Evolutionary conservation across 768 basidiomycete genomes (phyloP).

Genomic region (Daedaleopsis sinensis): DNA sequence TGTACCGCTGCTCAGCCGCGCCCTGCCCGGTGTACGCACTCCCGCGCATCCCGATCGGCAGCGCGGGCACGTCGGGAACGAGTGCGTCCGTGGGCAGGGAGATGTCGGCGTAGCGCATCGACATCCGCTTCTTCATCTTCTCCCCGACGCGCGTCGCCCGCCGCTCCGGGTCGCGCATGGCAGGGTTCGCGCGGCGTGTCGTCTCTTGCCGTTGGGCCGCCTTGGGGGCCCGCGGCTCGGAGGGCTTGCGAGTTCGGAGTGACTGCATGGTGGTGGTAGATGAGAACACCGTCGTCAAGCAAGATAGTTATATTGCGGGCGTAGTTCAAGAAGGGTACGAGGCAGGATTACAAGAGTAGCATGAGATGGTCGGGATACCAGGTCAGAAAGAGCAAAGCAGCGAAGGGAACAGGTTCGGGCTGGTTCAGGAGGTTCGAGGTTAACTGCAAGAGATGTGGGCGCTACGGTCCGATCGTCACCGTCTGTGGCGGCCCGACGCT

Average conservation of each 20-base stretch:
- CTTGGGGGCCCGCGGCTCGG: constrained; percentile 21
- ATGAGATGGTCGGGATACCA: too few relatives aligned
- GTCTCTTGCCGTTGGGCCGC: constrained; percentile 15
- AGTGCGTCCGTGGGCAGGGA: constrained; percentile 64
- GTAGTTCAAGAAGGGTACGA: too few relatives aligned
- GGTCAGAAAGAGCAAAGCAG: too few relatives aligned
- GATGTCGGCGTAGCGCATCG: constrained; percentile 89
- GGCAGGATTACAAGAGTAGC: too few relatives aligned
- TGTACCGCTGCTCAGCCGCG: constrained; percentile 28
- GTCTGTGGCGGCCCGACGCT: too few relatives aligned
- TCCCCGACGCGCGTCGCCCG: constrained; percentile 64
- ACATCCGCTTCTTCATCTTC: constrained; percentile 96
- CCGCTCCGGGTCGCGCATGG: constrained; percentile 29
- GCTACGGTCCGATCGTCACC: too few relatives aligned
- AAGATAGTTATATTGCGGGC: not conserved
- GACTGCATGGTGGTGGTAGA: constrained; percentile 32
- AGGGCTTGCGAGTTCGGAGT: constrained; percentile 34
- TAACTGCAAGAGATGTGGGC: too few relatives aligned
- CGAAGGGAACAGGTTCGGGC: too few relatives aligned
- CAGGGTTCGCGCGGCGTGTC: constrained; percentile 10
- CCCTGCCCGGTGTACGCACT: constrained; percentile 32
- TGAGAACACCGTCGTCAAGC: not conserved
- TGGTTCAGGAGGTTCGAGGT: too few relatives aligned
- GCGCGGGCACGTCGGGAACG: constrained; percentile 59
- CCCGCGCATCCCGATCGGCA: constrained; percentile 50